Evolutionary conservation across 768 basidiomycete genomes (phyloP).

Genomic region (Naematelia encephala): DNA sequence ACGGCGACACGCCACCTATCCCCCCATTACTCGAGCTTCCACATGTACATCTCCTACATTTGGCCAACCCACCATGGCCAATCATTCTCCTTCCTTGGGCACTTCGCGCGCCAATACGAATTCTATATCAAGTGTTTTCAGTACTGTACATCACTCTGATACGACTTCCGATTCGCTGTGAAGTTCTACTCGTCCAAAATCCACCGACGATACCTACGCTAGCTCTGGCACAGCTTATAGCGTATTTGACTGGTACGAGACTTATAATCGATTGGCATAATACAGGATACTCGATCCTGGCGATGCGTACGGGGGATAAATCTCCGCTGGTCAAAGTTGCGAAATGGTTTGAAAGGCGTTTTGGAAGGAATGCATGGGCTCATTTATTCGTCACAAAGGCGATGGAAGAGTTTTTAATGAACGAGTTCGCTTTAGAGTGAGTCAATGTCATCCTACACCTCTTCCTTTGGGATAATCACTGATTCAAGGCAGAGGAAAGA

Average conservation of each 20-base stretch:
- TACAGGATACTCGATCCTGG: slow-evolving; percentile 88
- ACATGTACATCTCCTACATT: slow-evolving; percentile 63
- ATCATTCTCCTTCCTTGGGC: slow-evolving; percentile 58
- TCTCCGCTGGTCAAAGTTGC: slow-evolving; percentile 73
- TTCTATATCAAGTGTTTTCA: slow-evolving; percentile 64
- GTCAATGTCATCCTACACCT: slow-evolving; percentile 41
- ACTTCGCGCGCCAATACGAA: slow-evolving; percentile 68
- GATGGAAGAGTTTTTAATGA: slow-evolving; percentile 68
- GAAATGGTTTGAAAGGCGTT: slow-evolving; percentile 75
- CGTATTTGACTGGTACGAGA: slow-evolving; percentile 66
- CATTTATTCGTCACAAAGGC: slow-evolving; percentile 91
- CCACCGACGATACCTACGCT: slow-evolving; percentile 95
- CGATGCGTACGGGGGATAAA: slow-evolving; percentile 66
- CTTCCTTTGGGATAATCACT: background rate
- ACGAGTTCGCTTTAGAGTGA: slow-evolving; percentile 73
- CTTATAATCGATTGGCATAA: slow-evolving; percentile 99
- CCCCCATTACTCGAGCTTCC: slow-evolving; percentile 68
- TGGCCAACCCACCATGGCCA: slow-evolving; percentile 61
- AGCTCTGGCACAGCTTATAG: slow-evolving; percentile 73
- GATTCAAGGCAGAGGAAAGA: slow-evolving; percentile 63
- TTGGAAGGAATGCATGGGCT: slow-evolving; percentile 76
- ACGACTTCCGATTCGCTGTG: slow-evolving; percentile 65
- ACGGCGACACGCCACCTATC: slow-evolving; percentile 73
- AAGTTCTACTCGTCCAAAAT: slow-evolving; percentile 83
- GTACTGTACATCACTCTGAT: slow-evolving; percentile 65